These are phyloP conservation scores for Fusarium heterosporum DNA, from an alignment of 2,329 filamentous ascomycete species.

Conservation along the genomic window DNA sequence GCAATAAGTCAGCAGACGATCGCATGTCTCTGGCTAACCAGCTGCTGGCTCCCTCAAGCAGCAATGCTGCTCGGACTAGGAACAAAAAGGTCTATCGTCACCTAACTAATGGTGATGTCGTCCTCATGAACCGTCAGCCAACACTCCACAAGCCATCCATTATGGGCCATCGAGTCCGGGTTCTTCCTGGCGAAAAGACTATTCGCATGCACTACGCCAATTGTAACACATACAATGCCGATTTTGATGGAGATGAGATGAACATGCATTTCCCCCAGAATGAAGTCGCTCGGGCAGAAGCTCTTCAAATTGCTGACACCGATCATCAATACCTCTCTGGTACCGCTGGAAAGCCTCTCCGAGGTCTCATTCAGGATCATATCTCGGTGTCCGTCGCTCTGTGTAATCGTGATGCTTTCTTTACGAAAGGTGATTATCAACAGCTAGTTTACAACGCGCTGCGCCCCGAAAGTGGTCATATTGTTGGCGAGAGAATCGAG, in stretches of 20 bases:
- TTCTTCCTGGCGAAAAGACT: constrained; percentile 93
- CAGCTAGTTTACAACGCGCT: constrained; percentile 93
- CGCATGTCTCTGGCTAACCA: constrained; percentile 91
- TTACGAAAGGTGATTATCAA: constrained; percentile 88
- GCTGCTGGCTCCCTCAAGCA: constrained; percentile 84
- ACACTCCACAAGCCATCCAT: constrained; percentile 99
- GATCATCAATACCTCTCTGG: constrained; percentile 97
- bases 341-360: constrained; percentile 90
- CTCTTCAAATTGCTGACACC: constrained; percentile 91
- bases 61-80: constrained; percentile 77
- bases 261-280: constrained; percentile 99
- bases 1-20: constrained; percentile 89
- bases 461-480: constrained; percentile 90
- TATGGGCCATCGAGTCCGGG: constrained; percentile 95
- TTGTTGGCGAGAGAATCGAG: constrained; percentile 82
- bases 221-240: constrained; percentile 99
- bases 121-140: constrained; percentile 98
- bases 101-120: constrained; percentile 95
- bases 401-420: constrained; percentile 91
- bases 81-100: constrained; percentile 98
- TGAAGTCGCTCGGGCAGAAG: constrained; percentile 92
- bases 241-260: constrained; percentile 99
- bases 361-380: constrained; percentile 98
- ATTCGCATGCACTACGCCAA: constrained; percentile 99
- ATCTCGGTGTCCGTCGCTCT: constrained; percentile 93